Conservation (phyloP, 495 filamentous ascomycete species). For the Aspergillus baeticus region DNA sequence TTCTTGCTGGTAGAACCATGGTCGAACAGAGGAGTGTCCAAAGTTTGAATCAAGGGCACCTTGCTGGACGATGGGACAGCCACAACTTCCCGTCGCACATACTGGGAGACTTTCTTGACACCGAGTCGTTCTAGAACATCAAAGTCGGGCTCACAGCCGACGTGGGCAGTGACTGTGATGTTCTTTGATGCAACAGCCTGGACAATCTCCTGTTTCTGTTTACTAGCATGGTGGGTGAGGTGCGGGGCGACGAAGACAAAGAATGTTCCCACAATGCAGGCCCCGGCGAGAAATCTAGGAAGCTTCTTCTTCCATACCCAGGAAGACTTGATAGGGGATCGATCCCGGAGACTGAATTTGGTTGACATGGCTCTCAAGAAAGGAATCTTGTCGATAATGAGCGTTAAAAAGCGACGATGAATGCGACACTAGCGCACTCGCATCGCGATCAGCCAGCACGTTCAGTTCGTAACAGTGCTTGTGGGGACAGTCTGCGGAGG, state of each 20-base stretch:
- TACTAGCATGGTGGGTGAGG: conserved; percentile 6
- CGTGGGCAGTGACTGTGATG: conserved; percentile 34
- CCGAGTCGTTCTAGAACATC: conserved; percentile 29
- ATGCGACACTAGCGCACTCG: conserved; percentile 20
- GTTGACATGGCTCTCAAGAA: conserved; percentile 23
- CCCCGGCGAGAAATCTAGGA: conserved; percentile 22
- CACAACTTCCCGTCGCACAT: conserved; percentile 44
- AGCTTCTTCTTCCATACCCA: conserved; percentile 41
- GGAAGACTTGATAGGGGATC: conserved; percentile 26
- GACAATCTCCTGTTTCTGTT: conserved; percentile 9
- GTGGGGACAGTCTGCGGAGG: background rate
- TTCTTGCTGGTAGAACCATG: conserved; percentile 1
- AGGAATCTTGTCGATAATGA: background rate
- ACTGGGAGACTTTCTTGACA: conserved; percentile 34
- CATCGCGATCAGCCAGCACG: conserved; percentile 18
- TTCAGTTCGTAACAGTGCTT: background rate
- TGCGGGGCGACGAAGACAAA: conserved; percentile 31
- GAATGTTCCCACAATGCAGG: conserved; percentile 18
- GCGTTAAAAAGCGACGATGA: conserved; percentile 3
- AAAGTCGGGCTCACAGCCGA: conserved; percentile 35
- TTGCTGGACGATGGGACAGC: conserved; percentile 27
- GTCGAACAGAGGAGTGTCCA: conserved; percentile 36
- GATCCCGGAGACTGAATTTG: conserved; percentile 26
- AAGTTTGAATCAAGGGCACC: conserved; percentile 31
- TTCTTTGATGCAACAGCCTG: conserved; percentile 24